Evolutionary conservation across 2,329 filamentous ascomycete species (phyloP).

Genomic region (Metarhizium album): DNA sequence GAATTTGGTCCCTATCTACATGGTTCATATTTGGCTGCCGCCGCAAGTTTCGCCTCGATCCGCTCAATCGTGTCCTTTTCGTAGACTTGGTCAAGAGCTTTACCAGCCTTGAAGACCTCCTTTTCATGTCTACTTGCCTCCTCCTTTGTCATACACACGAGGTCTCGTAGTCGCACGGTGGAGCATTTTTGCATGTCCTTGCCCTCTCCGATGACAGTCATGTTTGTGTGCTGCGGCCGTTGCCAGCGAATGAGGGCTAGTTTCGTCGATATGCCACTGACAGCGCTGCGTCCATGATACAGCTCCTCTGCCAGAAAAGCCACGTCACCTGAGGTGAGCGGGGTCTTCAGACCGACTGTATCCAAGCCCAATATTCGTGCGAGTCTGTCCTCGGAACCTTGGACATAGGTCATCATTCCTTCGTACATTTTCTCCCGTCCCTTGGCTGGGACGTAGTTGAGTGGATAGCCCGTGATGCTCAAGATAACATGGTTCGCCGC

Average conservation of each 20-base stretch:
- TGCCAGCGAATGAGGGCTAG: slow-evolving; percentile 74
- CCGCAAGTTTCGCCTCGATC: slow-evolving; percentile 55
- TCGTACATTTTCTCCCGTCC: slow-evolving; percentile 88
- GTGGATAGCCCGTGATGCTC: slow-evolving; percentile 69
- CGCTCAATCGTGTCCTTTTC: slow-evolving; percentile 52
- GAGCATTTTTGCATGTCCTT: slow-evolving; percentile 69
- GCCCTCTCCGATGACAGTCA: slow-evolving; percentile 48
- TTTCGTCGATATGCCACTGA: slow-evolving; percentile 73
- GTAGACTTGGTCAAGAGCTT: slow-evolving; percentile 63
- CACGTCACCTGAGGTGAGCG: slow-evolving; percentile 68
- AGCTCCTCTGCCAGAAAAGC: slow-evolving; percentile 86
- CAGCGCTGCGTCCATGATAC: slow-evolving; percentile 68
- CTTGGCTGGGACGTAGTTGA: slow-evolving; percentile 73
- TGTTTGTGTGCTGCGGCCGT: slow-evolving; percentile 48
- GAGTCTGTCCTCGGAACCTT: slow-evolving; percentile 69
- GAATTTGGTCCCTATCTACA: slow-evolving; percentile 25
- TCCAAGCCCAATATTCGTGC: slow-evolving; percentile 33
- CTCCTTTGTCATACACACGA: slow-evolving; percentile 91
- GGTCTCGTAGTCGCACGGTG: slow-evolving; percentile 54
- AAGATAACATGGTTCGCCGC: slow-evolving; percentile 90
- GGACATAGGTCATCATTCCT: slow-evolving; percentile 62
- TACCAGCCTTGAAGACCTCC: slow-evolving; percentile 61
- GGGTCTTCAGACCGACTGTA: slow-evolving; percentile 62
- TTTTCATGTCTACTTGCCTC: slow-evolving; percentile 74
- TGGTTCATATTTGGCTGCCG: slow-evolving; percentile 52